Evolutionary conservation across 305 asterid genomes (phyloP), one percentile per base, ranked within the genome.

Genomic region (Fraxinus angustifolia): DNA sequence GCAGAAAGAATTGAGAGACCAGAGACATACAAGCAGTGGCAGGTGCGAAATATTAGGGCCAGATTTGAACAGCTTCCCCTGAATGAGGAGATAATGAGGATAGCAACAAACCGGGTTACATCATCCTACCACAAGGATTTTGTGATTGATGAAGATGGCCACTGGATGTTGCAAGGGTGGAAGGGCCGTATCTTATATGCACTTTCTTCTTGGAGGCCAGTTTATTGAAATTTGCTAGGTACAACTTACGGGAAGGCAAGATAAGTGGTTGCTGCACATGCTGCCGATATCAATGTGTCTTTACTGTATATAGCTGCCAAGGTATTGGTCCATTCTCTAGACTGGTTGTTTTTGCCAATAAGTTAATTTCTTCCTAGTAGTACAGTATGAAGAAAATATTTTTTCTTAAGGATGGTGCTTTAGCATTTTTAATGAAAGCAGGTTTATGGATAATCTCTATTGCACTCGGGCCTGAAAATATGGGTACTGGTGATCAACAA

Each of bases 11-110:
- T 94, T 11, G 97, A 93, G 90, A 89, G 98, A 78, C 98, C 98
- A 17, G 98, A 94, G 90, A 91, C 98, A 0, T 94, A 94, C 88
- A 94, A 93, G 90, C 97, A 93, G 77, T 93, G 98, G 98, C 97
- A 92, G 85, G 94, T 87, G 12, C 87, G 98, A 33, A 89, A 85
- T 80, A 45, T 74, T 42, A 86, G 97, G 85, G 92, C 92, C 4
- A 97, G 98, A 50, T 93, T 94, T 26, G 82, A 79, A 81, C 94
- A 91, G 89, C 96, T 94, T 80, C 93, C 95, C 23, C 60, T 93
- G 77, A 89, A 93, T 5, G 82, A 81, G 83, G 98, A 94, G 87
- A 90, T 92, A 33, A 84, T 76, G 88, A 85, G 79, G 38, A 78
- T 80, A 48, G 85, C 90, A 4, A 88, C 80, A 78, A 56, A 89